A percentile compares a stretch with the other conserved stretches of the same genome.
Evolutionary conservation across 2,329 filamentous ascomycete species (phyloP).

Genomic region (Emydomyces testavorans): DNA sequence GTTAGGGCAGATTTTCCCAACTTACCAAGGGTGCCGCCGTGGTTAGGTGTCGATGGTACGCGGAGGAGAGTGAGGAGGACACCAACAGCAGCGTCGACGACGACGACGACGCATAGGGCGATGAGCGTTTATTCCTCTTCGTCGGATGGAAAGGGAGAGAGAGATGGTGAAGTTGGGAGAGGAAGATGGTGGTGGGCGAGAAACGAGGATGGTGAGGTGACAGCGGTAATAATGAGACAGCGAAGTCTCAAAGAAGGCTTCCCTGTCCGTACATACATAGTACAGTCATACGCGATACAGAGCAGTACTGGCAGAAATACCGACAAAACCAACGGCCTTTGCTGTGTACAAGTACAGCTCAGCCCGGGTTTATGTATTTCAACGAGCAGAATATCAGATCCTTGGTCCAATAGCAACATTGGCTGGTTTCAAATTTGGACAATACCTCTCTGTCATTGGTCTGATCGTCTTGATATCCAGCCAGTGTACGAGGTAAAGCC

Average conservation of each 20-base stretch:
- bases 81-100: conserved; percentile 24
- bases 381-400: neutral
- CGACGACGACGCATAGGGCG: conserved; percentile 16
- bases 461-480: neutral
- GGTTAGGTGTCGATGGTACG: conserved; percentile 2
- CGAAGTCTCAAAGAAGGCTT: conserved; percentile 3
- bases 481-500: neutral
- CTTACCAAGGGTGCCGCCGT: neutral
- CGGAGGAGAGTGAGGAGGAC: conserved; percentile 21
- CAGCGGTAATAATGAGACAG: neutral
- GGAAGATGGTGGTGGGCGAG: neutral
- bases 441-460: neutral
- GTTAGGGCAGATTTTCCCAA: conserved; percentile 1
- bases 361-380: neutral
- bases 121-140: conserved; percentile 7
- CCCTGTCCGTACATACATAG: conserved; percentile 1
- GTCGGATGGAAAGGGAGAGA: conserved; percentile 1
- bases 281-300: too few species aligned
- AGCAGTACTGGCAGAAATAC: too few species aligned
- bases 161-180: conserved; percentile 16
- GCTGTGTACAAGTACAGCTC: neutral
- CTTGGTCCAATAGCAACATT: neutral
- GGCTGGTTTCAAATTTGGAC: conserved; percentile 5
- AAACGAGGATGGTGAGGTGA: conserved; percentile 1
- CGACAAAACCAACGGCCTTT: neutral